Evolutionary conservation across 495 filamentous ascomycete genomes (phyloP).

Genomic region (Geopyxis carbonaria): DNA sequence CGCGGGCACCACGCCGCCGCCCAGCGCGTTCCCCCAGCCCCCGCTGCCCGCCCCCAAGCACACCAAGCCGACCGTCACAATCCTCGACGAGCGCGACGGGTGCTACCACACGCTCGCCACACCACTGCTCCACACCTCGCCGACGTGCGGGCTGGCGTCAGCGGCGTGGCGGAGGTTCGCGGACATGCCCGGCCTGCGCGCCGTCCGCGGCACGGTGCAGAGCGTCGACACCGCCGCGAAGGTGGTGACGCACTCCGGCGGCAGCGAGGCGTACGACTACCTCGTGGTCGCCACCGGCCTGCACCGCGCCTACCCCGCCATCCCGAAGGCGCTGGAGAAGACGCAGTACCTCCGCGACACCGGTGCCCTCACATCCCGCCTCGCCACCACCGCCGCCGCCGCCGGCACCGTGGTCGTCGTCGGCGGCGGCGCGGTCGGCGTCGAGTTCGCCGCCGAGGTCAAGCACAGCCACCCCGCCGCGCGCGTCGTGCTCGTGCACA

Average conservation of each 20-base stretch:
- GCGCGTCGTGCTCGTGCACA: constrained; percentile 50
- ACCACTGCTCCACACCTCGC: constrained; percentile 42
- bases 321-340: constrained; percentile 38
- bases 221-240: constrained; percentile 37
- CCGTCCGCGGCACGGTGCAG: constrained; percentile 38
- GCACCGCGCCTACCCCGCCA: constrained; percentile 43
- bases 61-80: constrained; percentile 42
- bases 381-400: constrained; percentile 55
- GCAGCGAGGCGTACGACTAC: constrained; percentile 41
- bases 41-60: constrained; percentile 12
- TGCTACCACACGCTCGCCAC: constrained; percentile 53
- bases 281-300: constrained; percentile 45
- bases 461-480: constrained; percentile 40
- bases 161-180: constrained; percentile 42
- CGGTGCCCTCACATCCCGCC: too few relatives aligned
- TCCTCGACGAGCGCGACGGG: constrained; percentile 55
- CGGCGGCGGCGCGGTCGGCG: constrained; percentile 52
- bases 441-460: constrained; percentile 55
- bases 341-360: constrained; percentile 43
- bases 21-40: constrained; percentile 15
- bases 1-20: constrained; percentile 27
- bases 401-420: constrained; percentile 56
- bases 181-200: constrained; percentile 40
- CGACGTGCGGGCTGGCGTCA: too few relatives aligned
- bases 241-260: constrained; percentile 28